These are phyloP conservation scores for Bryoerythrophyllum caledonicum DNA, from an alignment of 225 moss, liverwort and hornwort species.

Conservation along the genomic window DNA sequence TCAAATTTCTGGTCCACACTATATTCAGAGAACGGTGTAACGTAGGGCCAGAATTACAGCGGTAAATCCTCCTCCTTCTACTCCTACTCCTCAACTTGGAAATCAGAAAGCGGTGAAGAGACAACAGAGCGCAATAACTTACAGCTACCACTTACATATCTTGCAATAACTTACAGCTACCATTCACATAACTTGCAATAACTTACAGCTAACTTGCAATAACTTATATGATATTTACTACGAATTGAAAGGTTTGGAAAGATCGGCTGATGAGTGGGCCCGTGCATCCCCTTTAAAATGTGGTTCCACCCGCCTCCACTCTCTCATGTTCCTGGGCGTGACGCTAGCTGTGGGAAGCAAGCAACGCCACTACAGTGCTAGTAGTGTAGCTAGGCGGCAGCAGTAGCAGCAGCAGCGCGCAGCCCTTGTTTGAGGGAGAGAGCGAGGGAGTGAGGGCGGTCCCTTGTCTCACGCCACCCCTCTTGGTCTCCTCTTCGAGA, in stretches of 20 bases:
- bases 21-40: too few relatives aligned
- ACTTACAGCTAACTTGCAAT: too few relatives aligned
- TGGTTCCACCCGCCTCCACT: not conserved
- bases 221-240: too few relatives aligned
- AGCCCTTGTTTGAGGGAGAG: too few relatives aligned
- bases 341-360: not conserved
- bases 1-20: too few relatives aligned
- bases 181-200: too few relatives aligned
- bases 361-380: too few relatives aligned
- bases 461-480: conserved; percentile 20
- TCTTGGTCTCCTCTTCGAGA: not conserved
- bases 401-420: not conserved
- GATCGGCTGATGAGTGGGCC: not conserved
- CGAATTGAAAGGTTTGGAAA: not conserved
- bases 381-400: not conserved
- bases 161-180: too few relatives aligned
- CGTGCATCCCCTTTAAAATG: conserved; percentile 24
- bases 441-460: conserved; percentile 16
- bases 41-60: not conserved
- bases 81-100: too few relatives aligned
- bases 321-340: not conserved
- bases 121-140: not conserved
- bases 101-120: not conserved
- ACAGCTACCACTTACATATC: too few relatives aligned
- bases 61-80: too few relatives aligned